Percentiles rank a stretch among this genome's conserved stretches.
These are phyloP conservation scores for Cladosporium cucumerinum DNA, from an alignment of 2,329 filamentous ascomycete genomes.

Conservation along the genomic window DNA sequence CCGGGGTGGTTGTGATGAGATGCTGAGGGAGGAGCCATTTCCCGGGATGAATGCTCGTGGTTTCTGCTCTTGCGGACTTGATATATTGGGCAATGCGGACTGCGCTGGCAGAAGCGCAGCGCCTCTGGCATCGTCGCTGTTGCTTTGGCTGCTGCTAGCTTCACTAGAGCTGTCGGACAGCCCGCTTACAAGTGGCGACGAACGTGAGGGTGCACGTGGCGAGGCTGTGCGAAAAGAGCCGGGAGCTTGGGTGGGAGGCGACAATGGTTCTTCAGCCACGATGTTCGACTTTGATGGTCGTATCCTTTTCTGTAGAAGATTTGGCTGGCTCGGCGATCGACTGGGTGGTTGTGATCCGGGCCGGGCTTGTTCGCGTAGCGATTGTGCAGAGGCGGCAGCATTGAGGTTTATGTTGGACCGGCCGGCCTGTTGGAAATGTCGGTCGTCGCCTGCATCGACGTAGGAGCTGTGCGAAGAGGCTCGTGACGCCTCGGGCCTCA, in stretches of 20 bases:
- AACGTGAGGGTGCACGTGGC: slow-evolving; percentile 7
- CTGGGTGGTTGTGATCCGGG: slow-evolving; percentile 18
- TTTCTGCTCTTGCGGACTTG: slow-evolving; percentile 13
- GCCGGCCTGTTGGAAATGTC: slow-evolving; percentile 33
- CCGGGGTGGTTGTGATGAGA: slow-evolving; percentile 30
- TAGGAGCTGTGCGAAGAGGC: slow-evolving; percentile 20
- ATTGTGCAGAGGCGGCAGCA: slow-evolving; percentile 35
- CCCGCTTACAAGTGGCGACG: slow-evolving; percentile 12
- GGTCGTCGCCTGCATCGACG: slow-evolving; percentile 24
- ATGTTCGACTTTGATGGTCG: slow-evolving; percentile 13
- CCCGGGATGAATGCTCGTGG: slow-evolving; percentile 22
- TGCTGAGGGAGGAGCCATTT: slow-evolving; percentile 28
- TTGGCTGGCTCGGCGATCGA: slow-evolving; percentile 19
- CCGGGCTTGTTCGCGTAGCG: slow-evolving; percentile 31
- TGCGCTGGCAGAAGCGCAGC: neutral
- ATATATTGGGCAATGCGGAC: slow-evolving; percentile 10
- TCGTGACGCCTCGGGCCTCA: slow-evolving; percentile 12
- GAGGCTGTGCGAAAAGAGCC: neutral
- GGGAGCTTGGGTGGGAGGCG: neutral
- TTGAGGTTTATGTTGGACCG: slow-evolving; percentile 32
- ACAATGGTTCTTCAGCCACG: slow-evolving; percentile 4
- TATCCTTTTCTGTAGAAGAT: slow-evolving; percentile 21
- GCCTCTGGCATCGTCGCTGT: slow-evolving; percentile 3
- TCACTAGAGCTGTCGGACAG: slow-evolving; percentile 18
- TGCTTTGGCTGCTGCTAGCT: slow-evolving; percentile 6